phyloP scores from a whole-genome alignment of 352 stramenopile genomes.

The Phytophthora citricola region DNA sequence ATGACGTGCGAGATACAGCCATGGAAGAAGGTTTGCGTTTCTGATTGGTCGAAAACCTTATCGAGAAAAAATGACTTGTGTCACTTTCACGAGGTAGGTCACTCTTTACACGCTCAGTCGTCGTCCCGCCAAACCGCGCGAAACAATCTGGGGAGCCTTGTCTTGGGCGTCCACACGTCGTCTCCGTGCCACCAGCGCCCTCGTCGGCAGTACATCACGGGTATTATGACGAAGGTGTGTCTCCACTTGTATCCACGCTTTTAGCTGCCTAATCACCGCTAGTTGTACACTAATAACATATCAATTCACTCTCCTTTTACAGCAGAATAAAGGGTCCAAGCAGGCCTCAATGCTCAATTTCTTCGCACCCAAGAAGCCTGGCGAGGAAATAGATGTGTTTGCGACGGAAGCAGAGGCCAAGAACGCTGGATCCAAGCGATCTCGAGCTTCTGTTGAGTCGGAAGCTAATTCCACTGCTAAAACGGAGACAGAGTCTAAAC shows the following conservation, averaged over 20 bases:
- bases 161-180: conserved; percentile 2
- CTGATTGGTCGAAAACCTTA: no score
- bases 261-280: not conserved
- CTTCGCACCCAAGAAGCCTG: conserved; percentile 66
- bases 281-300: not conserved
- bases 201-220: not conserved
- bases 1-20: conserved; percentile 17
- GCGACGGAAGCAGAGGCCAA: conserved; percentile 19
- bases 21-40: conserved; percentile 5
- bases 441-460: conserved; percentile 15
- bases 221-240: conserved; percentile 34
- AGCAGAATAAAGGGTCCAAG: conserved; percentile 62
- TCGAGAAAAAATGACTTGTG: not conserved
- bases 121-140: conserved; percentile 22
- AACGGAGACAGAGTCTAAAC: conserved; percentile 16
- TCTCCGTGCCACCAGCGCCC: conserved; percentile 2
- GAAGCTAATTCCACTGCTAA: conserved; percentile 13
- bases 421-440: conserved; percentile 25
- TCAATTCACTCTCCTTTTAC: conserved; percentile 19
- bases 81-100: conserved; percentile 7
- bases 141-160: conserved; percentile 17
- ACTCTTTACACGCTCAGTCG: conserved; percentile 13
- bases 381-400: conserved; percentile 24
- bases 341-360: conserved; percentile 82
- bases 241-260: not conserved